Evolutionary conservation across 441 rosid genomes (phyloP).

Genomic region (Populus hybrid): DNA sequence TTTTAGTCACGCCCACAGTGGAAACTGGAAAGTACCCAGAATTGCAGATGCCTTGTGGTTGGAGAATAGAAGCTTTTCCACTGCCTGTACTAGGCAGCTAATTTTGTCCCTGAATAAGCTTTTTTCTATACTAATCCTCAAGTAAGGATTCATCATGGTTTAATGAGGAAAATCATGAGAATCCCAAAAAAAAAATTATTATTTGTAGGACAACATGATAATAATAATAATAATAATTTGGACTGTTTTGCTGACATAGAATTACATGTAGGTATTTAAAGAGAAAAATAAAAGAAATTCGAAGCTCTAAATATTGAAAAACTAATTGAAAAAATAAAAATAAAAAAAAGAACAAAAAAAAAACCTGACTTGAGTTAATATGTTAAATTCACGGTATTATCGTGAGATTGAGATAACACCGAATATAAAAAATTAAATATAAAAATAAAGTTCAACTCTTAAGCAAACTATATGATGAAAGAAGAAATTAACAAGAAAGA

Average conservation of each 20-base stretch:
- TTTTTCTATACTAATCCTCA: not conserved
- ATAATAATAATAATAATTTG: not conserved
- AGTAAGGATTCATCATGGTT: not conserved
- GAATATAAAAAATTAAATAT: too few species aligned
- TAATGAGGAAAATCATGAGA: not conserved
- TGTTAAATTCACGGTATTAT: too few species aligned
- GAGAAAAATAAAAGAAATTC: not conserved
- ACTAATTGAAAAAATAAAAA: not conserved
- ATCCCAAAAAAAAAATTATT: not conserved
- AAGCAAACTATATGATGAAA: too few species aligned
- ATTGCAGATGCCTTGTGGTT: not conserved
- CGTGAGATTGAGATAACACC: too few species aligned
- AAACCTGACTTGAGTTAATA: too few species aligned
- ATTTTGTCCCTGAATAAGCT: not conserved
- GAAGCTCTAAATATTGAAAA: not conserved
- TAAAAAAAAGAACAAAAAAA: too few species aligned
- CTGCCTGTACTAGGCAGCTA: not conserved
- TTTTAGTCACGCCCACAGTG: not conserved
- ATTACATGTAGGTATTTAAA: too few species aligned
- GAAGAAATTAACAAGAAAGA: too few species aligned
- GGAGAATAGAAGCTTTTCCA: not conserved
- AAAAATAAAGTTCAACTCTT: too few species aligned
- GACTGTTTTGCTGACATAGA: not conserved
- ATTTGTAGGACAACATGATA: not conserved
- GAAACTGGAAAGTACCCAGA: not conserved